Conservation (phyloP, 2,329 filamentous ascomycete genomes). For the Chrysosphaeria jannelii region DNA sequence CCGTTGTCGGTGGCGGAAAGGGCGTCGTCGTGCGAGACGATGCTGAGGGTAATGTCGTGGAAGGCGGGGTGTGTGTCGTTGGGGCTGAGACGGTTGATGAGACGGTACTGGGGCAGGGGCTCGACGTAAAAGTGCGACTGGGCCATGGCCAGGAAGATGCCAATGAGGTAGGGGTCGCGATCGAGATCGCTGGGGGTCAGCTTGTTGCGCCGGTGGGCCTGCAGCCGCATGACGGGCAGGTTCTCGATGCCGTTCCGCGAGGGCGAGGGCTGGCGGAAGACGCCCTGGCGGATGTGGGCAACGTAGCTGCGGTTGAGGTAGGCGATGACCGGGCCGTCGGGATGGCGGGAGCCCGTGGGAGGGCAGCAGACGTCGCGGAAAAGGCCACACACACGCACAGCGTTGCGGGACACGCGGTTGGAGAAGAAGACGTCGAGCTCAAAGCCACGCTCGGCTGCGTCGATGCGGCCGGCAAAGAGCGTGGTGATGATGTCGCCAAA, state of each 20-base stretch:
- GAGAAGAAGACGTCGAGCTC: conserved; percentile 22
- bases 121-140: conserved; percentile 20
- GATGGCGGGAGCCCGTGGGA: conserved; percentile 6
- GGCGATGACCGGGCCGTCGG: conserved; percentile 11
- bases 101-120: background rate
- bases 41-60: conserved; percentile 16
- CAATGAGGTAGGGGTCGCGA: conserved; percentile 21
- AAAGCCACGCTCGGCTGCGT: conserved; percentile 9
- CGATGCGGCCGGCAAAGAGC: too few relatives aligned
- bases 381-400: conserved; percentile 17
- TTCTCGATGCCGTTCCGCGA: conserved; percentile 12
- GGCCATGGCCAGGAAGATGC: conserved; percentile 23
- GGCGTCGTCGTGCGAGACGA: conserved; percentile 19
- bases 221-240: conserved; percentile 16
- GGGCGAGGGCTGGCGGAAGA: conserved; percentile 15
- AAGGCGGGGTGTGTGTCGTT: conserved; percentile 8
- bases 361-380: conserved; percentile 14
- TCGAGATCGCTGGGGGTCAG: conserved; percentile 17
- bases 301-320: conserved; percentile 20
- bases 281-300: conserved; percentile 13
- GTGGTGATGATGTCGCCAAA: too few relatives aligned
- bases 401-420: conserved; percentile 13
- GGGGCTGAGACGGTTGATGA: background rate
- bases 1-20: conserved; percentile 12
- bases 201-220: conserved; percentile 15